Evolutionary conservation across 2,329 filamentous ascomycete species (phyloP).

Genomic region (Calonectria ilicicola): DNA sequence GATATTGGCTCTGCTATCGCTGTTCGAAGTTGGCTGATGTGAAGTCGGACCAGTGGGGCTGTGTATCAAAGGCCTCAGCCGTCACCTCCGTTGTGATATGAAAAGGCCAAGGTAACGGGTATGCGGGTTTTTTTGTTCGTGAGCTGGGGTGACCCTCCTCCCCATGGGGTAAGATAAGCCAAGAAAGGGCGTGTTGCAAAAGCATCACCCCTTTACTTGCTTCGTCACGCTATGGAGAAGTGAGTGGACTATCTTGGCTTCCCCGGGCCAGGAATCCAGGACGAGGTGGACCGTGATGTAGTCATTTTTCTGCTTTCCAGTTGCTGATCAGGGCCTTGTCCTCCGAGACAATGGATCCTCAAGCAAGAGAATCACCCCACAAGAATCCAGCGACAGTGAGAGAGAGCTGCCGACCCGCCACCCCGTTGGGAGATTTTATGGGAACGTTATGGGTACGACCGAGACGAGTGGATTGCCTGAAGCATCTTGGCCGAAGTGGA

Average conservation of each 20-base stretch:
- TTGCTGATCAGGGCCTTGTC: neutral
- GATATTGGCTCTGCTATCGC: neutral
- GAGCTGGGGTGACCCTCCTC: conserved; percentile 4
- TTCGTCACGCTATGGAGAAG: neutral
- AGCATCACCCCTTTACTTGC: neutral
- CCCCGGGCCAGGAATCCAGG: neutral
- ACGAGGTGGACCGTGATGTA: neutral
- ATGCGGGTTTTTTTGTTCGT: neutral
- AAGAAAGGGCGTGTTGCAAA: neutral
- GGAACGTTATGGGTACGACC: neutral
- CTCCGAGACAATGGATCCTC: neutral
- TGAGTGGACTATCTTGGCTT: neutral
- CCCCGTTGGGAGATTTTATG: neutral
- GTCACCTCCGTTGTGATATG: neutral
- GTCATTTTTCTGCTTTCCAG: neutral
- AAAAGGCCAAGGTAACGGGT: neutral
- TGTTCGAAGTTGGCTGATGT: neutral
- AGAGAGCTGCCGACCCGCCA: neutral
- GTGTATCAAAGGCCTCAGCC: neutral
- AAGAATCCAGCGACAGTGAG: neutral
- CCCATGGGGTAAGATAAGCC: conserved; percentile 2
- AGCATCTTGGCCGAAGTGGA: neutral
- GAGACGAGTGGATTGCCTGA: neutral
- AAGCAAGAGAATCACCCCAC: neutral
- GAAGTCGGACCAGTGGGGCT: neutral